phyloP scores from a whole-genome alignment of 148 eudicot genomes.

The Pharnaceum exiguum region DNA sequence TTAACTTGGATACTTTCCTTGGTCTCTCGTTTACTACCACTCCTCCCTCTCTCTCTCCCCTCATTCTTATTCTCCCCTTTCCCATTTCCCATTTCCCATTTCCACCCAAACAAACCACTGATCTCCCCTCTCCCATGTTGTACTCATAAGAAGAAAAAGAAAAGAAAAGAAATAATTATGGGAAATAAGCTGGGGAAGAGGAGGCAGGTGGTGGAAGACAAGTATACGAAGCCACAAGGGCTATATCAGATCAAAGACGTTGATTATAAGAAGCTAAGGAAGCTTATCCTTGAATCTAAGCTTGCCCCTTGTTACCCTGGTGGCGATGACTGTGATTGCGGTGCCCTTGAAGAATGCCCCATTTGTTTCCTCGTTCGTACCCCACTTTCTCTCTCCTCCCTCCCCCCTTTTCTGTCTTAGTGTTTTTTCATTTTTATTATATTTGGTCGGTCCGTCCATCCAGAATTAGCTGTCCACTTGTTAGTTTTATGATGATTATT shows the following conservation, averaged over 20 bases:
- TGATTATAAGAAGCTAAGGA: slow-evolving; percentile 94
- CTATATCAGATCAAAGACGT: slow-evolving; percentile 92
- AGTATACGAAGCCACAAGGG: slow-evolving; percentile 95
- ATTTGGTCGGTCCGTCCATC: too few relatives aligned
- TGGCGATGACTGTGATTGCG: slow-evolving; percentile 60
- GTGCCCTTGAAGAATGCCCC: slow-evolving; percentile 81
- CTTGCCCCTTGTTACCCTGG: slow-evolving; percentile 97
- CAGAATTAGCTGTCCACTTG: too few relatives aligned
- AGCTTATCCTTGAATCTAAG: slow-evolving; percentile 90
- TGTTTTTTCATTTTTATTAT: not conserved
- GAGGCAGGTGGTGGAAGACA: slow-evolving; percentile 86
- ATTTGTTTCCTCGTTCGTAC: slow-evolving; percentile 88
- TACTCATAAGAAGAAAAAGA: too few relatives aligned
- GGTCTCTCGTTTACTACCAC: too few relatives aligned
- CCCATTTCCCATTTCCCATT: too few relatives aligned
- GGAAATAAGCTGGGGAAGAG: slow-evolving; percentile 92
- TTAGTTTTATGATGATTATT: too few relatives aligned
- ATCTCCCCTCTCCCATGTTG: too few relatives aligned
- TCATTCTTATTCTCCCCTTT: too few relatives aligned
- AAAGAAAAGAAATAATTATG: too few relatives aligned
- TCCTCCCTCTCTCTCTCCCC: too few relatives aligned
- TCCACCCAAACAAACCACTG: too few relatives aligned
- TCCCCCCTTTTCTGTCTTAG: not conserved
- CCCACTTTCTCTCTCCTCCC: not conserved
- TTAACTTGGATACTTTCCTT: too few relatives aligned